Evolutionary conservation across 2,329 filamentous ascomycete genomes (phyloP).

Genomic region (Fusarium brevicatenulatum): DNA sequence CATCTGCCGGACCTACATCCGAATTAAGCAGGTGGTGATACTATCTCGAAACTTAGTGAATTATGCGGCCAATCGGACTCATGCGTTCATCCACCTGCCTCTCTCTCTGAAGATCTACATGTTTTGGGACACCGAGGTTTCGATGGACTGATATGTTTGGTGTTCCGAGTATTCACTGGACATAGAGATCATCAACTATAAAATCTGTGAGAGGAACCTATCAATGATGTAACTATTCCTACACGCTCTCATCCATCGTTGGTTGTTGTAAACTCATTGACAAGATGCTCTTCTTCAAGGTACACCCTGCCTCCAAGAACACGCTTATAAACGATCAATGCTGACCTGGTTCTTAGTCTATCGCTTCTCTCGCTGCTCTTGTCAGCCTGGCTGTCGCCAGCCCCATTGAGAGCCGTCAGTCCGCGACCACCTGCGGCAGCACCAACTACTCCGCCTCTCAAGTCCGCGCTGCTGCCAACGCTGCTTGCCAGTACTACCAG

Average conservation of each 20-base stretch:
- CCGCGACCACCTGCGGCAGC: slow-evolving; percentile 46
- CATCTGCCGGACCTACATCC: slow-evolving; percentile 22
- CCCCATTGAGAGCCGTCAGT: slow-evolving; percentile 41
- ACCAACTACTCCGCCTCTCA: slow-evolving; percentile 43
- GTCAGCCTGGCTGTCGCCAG: slow-evolving; percentile 43
- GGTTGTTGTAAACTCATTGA: background rate
- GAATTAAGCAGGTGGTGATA: slow-evolving; percentile 36
- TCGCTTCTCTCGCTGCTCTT: slow-evolving; percentile 44
- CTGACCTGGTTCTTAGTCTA: slow-evolving; percentile 11
- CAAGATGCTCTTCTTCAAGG: slow-evolving; percentile 41
- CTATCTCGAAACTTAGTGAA: background rate
- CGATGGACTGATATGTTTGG: background rate
- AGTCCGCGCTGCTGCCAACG: slow-evolving; percentile 44
- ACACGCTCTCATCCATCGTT: background rate
- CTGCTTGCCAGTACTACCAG: slow-evolving; percentile 42
- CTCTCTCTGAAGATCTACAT: background rate
- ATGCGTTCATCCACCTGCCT: slow-evolving; percentile 24
- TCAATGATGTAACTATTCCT: background rate
- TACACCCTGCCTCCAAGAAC: background rate
- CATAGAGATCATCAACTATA: background rate
- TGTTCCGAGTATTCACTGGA: background rate
- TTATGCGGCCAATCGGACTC: slow-evolving; percentile 16
- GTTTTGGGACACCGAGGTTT: slow-evolving; percentile 14
- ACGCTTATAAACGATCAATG: fast-evolving
- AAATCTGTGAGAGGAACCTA: background rate